phyloP scores from a whole-genome alignment of 2,329 filamentous ascomycete genomes.

The Ciborinia camelliae region DNA sequence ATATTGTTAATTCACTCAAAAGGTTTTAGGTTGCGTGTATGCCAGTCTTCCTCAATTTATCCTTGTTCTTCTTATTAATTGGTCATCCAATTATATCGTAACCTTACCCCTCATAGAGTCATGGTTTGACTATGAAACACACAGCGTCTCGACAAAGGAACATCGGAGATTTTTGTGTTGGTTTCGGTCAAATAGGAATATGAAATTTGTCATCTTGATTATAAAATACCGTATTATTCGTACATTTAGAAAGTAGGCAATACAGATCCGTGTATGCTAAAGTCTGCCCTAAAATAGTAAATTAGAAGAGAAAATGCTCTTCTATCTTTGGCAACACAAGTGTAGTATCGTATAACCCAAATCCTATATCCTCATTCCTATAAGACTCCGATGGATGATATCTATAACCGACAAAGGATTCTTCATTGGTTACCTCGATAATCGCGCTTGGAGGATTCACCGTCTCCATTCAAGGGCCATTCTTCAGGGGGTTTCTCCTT shows the following conservation, averaged over 20 bases:
- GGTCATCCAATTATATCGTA: background rate
- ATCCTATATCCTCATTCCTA: background rate
- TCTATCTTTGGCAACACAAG: too few species aligned
- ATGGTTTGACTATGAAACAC: background rate
- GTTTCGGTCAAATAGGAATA: background rate
- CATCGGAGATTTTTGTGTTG: background rate
- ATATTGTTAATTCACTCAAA: background rate
- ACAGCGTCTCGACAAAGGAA: background rate
- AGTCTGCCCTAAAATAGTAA: too few species aligned
- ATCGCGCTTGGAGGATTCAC: background rate
- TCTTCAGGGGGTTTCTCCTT: background rate
- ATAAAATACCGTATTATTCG: background rate
- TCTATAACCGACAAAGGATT: background rate
- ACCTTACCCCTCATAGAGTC: background rate
- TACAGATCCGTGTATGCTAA: too few species aligned
- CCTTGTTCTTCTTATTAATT: background rate
- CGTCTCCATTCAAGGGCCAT: background rate
- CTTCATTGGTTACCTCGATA: too few species aligned
- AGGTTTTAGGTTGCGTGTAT: background rate
- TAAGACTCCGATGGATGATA: background rate
- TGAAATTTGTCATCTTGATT: background rate
- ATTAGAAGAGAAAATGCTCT: too few species aligned
- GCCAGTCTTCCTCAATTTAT: background rate
- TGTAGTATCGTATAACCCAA: too few species aligned
- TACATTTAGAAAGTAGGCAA: too few species aligned